Evolutionary conservation across 106 monocot genomes (phyloP).

Genomic region (Dendrobium huoshanense): DNA sequence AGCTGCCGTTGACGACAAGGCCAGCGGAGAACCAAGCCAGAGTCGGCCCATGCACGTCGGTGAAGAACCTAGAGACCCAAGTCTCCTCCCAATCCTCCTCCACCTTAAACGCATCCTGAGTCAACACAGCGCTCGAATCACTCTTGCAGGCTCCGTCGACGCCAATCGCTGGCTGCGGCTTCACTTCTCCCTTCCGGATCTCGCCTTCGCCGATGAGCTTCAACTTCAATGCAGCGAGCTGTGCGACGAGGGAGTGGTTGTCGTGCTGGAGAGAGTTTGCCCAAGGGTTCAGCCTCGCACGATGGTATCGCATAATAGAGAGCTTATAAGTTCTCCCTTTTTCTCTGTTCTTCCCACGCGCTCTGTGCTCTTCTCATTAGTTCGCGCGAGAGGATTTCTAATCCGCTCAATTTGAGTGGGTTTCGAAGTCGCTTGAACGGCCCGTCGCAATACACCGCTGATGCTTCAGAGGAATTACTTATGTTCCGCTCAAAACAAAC

Average conservation of each 20-base stretch:
- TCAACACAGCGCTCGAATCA: conserved; percentile 42
- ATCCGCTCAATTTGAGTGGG: too few relatives aligned
- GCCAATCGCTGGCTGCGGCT: conserved; percentile 8
- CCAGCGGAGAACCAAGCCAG: conserved; percentile 32
- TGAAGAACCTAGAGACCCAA: conserved; percentile 31
- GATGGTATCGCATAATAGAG: too few relatives aligned
- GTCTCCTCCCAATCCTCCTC: conserved; percentile 37
- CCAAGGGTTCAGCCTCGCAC: too few relatives aligned
- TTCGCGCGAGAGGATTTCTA: too few relatives aligned
- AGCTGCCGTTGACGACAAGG: background rate
- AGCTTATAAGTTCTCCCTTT: too few relatives aligned
- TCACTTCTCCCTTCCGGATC: background rate
- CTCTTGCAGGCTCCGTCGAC: conserved; percentile 38
- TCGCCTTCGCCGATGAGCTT: background rate
- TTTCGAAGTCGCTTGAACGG: too few relatives aligned
- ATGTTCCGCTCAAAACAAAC: too few relatives aligned
- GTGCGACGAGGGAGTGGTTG: conserved; percentile 23
- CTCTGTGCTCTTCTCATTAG: too few relatives aligned
- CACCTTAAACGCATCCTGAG: conserved; percentile 19
- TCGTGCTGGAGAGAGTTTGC: conserved; percentile 4
- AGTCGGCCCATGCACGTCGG: conserved; percentile 24
- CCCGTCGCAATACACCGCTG: too few relatives aligned
- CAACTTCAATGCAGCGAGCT: conserved; percentile 19
- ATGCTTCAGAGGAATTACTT: too few relatives aligned
- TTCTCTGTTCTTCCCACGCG: too few relatives aligned